Evolutionary conservation across 163 green algal species (phyloP).

Genomic region (Chlamydomonas reinhardtii): DNA sequence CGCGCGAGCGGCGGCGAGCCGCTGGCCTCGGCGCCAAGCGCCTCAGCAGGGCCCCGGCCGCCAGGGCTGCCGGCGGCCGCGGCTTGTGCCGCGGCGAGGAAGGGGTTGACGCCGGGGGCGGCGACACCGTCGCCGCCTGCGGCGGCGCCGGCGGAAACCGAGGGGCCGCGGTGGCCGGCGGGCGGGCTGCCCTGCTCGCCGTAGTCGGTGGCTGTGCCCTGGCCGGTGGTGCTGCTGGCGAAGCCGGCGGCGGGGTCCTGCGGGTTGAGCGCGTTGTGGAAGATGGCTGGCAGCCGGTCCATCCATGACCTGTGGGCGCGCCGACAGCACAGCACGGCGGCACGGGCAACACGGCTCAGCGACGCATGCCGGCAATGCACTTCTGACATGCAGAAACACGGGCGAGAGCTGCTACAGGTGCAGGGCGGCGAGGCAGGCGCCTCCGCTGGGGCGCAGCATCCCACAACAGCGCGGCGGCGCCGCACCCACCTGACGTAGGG

Average conservation of each 20-base stretch:
- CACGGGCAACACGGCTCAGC: too few relatives aligned
- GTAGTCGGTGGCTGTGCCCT: background rate
- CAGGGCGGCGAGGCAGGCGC: too few relatives aligned
- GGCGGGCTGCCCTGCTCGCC: background rate
- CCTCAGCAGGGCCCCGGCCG: background rate
- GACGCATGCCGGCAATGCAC: too few relatives aligned
- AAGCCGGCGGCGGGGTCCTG: background rate
- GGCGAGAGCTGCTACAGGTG: too few relatives aligned
- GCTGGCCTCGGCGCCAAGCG: background rate
- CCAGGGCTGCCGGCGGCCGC: too few relatives aligned
- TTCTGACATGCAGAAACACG: too few relatives aligned
- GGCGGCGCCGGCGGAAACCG: background rate
- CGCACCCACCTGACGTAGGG: slow-evolving; percentile 62
- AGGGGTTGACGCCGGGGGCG: background rate
- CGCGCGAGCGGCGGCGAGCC: background rate
- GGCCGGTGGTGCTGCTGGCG: background rate
- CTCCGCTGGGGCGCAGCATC: too few relatives aligned
- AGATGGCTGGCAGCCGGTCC: background rate
- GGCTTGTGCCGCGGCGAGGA: background rate
- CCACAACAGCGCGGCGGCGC: too few relatives aligned
- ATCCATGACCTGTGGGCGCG: slow-evolving; percentile 56
- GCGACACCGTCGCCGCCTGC: background rate
- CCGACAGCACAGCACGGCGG: too few relatives aligned
- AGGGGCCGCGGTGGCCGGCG: background rate
- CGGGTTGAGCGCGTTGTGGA: background rate